Percentiles rank a stretch among this genome's conserved stretches.
Conservation (phyloP, 139 green algal species). For the Asterochloris erici region DNA sequence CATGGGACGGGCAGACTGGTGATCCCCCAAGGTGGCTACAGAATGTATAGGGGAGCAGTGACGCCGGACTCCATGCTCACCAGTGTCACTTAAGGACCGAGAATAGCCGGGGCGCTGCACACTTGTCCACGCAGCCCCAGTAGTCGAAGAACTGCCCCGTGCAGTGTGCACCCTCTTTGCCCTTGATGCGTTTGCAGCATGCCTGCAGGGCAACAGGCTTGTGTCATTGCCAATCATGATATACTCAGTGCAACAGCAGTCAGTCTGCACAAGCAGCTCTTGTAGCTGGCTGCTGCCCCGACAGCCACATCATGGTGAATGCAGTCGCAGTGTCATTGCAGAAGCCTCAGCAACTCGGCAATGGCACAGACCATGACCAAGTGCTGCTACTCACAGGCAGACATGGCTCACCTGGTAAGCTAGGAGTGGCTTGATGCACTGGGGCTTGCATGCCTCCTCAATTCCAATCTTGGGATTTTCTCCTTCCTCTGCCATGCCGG, state of each 20-base stretch:
- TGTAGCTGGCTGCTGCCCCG: too few species aligned
- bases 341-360: too few species aligned
- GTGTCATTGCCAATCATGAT: neutral
- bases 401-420: neutral
- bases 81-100: constrained; percentile 17
- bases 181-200: constrained; percentile 62
- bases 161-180: constrained; percentile 64
- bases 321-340: too few species aligned
- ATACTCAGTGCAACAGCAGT: neutral
- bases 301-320: too few species aligned
- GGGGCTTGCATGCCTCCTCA: constrained; percentile 32
- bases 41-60: too few species aligned
- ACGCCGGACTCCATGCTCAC: too few species aligned
- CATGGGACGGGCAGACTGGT: too few species aligned
- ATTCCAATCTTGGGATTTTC: constrained; percentile 17
- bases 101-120: constrained; percentile 25
- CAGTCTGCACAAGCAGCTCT: too few species aligned
- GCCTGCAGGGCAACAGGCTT: constrained; percentile 26
- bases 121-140: constrained; percentile 60
- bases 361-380: neutral
- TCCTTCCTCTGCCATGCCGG: constrained; percentile 15
- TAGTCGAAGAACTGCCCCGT: constrained; percentile 79
- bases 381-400: neutral
- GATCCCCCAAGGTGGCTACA: too few species aligned
- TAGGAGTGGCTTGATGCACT: constrained; percentile 32